A percentile compares a stretch with the other conserved stretches of the same genome.
Conservation (phyloP, 306 rosid genomes). For the Hippophae tibetana region DNA sequence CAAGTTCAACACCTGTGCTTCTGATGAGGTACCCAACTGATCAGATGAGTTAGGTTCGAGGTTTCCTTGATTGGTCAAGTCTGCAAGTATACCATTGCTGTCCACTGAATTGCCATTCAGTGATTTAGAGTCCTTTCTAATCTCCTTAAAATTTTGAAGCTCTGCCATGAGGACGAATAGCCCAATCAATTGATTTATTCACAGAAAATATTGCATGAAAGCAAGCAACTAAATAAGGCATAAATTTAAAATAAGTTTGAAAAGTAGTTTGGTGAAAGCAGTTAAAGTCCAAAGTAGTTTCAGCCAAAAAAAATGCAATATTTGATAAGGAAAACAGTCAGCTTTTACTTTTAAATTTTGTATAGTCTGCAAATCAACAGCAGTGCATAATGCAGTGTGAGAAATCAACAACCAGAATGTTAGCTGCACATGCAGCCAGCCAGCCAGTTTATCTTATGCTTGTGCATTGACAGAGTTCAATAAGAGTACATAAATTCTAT, state of each 20-base stretch:
- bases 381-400: too few species aligned
- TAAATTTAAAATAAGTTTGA: neutral
- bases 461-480: too few species aligned
- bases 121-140: constrained; percentile 36
- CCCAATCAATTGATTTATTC: constrained; percentile 6
- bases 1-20: constrained; percentile 43
- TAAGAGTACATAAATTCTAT: too few species aligned
- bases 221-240: neutral
- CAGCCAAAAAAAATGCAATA: too few species aligned
- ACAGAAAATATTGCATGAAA: constrained; percentile 1
- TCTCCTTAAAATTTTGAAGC: constrained; percentile 54
- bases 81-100: constrained; percentile 29
- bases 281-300: too few species aligned
- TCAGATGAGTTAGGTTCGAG: constrained; percentile 27
- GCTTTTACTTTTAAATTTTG: too few species aligned
- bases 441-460: too few species aligned
- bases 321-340: too few species aligned
- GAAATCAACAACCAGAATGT: too few species aligned
- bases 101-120: constrained; percentile 34
- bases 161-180: constrained; percentile 40
- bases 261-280: neutral
- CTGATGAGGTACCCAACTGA: constrained; percentile 42
- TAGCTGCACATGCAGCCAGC: too few species aligned
- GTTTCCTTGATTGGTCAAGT: constrained; percentile 25
- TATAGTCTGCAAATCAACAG: too few species aligned